Evolutionary conservation across 371 early-diverging fungal species (phyloP), one percentile per base, ranked within the genome.

Genomic region (Mucor mucedo): DNA sequence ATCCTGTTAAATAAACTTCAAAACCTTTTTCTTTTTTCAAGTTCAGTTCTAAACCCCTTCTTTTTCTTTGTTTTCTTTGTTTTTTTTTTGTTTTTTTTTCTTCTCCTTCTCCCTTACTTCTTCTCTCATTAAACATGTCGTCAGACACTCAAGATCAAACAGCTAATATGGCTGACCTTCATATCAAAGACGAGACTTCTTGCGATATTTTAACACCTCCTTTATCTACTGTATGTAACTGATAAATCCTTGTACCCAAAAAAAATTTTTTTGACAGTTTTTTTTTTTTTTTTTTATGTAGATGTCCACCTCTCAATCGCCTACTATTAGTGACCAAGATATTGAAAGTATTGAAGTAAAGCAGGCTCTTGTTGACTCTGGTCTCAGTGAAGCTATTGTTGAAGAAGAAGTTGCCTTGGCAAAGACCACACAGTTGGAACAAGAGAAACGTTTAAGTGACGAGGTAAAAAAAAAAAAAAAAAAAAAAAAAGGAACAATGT

Each of bases 361-460:
- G 29, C 64, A 65, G 38, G 64, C 55, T 16, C 61, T 82, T 29
- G 80, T 82, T 16, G 71, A 73, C n/a, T 16, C 54, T 2, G 65
- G 58, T 11, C 14, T 70, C 30, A 62, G 62, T 27, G 65, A 70
- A 40, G 42, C 77, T 30, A 86, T 87, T 71, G 67, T 79, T 10
- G 68, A 72, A 49, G 87, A 87, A 62, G 87, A 87, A 53, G 72
- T 71, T 33, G 73, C 76, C 40, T 62, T 87, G 41, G 80, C 78
- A 3, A 62, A 78, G 39, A 64, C 52, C 16, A 79, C 78, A 5
- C 73, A 78, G 21, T 65, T 71, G 32, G 84, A 82, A 65, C 71
- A 80, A 21, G 79, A 78, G 13, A 63, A 79, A 45, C 74, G 77
- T 28, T 77, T 83, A 62, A 75, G 73, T 49, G 75, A 77, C 62